Evolutionary conservation across 345 rosid genomes (phyloP), one percentile per base, ranked within the genome.

Genomic region (Lenwebbia sp.): DNA sequence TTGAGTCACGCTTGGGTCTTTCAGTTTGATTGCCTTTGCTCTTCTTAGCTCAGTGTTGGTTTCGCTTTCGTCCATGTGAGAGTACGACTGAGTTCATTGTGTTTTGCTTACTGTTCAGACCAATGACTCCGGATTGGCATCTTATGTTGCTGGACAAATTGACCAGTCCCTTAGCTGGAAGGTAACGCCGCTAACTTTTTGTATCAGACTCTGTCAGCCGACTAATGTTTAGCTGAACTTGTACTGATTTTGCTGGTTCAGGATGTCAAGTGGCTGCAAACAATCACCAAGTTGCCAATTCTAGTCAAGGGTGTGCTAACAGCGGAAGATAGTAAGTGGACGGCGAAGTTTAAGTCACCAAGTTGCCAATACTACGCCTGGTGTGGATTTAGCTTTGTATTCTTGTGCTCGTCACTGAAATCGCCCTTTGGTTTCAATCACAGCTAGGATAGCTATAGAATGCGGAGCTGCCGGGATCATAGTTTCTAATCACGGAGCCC

Each of bases 401-500:
- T 50, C 30, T 9, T 87, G 88, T 14, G 37, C 81, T 70, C 2
- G 13, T 37, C 81, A 37, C 47, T 37, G 47, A 70, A 19, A 70
- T 41, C 10, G 47, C 14, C 81, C 41, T 19, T 19, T 70, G 81
- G 25, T 37, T 17, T 33, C 47, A 60, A 33, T 11, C 86, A 90
- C 95, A 97, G 99, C 99, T 82, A 93, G 90, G 88, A 58, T 95
- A 62, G 94, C 97, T 15, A 49, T 96, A 81, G 94, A 97, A 76
- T 86, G 83, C 50, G 98, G 99, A 86, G 98, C 92, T 86, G 96
- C 98, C 23, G 98, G 99, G 81, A 96, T 97, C 57, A 93, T 97
- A 52, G 99, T 97, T 40, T 97, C 99, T 85, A 96, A 96, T 85
- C 99, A 96, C 0, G 99, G 98, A 86, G 98, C 98, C 41, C 96